phyloP scores from a whole-genome alignment of 257 asterid species.

The Leonotis leonurus region DNA sequence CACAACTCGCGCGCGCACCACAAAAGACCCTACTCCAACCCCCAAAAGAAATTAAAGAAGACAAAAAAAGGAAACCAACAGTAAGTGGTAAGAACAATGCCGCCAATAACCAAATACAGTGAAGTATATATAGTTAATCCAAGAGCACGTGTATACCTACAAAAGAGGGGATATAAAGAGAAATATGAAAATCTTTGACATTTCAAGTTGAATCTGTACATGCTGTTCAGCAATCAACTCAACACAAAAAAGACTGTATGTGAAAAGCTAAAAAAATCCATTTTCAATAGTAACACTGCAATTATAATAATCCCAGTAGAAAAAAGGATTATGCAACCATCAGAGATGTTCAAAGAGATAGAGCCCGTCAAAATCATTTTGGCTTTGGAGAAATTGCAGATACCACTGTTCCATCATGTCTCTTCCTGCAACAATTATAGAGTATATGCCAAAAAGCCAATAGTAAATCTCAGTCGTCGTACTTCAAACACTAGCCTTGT shows the following conservation, averaged over 20 bases:
- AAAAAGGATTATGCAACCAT: neutral
- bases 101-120: neutral
- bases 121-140: too few relatives aligned
- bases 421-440: neutral
- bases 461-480: neutral
- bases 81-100: neutral
- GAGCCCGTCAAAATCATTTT: neutral
- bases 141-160: too few relatives aligned
- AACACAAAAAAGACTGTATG: neutral
- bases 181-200: neutral
- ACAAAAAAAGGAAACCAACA: too few relatives aligned
- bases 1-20: neutral
- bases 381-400: neutral
- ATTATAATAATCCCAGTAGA: neutral
- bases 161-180: neutral
- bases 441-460: neutral
- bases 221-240: neutral
- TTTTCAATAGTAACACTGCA: neutral
- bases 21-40: neutral
- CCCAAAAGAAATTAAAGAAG: too few relatives aligned
- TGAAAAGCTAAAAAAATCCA: neutral
- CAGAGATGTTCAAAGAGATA: neutral
- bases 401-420: neutral
- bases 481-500: neutral
- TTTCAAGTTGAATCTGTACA: neutral